Percentiles rank a stretch among this genome's conserved stretches.
Conservation (phyloP, 768 basidiomycete species). For the Sarcomyxa edulis region DNA sequence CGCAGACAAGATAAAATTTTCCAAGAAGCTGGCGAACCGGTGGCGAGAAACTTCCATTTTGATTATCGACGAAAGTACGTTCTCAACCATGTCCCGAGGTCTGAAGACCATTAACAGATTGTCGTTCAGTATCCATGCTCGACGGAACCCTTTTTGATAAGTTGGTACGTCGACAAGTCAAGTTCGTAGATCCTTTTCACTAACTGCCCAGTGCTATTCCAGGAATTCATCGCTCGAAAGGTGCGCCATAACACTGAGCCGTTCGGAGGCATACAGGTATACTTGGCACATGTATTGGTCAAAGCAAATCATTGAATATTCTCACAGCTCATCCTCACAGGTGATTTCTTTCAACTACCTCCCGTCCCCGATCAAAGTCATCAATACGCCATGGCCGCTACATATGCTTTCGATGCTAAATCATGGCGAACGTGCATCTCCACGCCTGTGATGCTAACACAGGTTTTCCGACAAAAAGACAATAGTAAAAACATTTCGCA, state of each 20-base stretch:
- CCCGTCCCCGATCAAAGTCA: constrained; percentile 50
- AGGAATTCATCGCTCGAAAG: constrained; percentile 33
- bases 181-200: constrained; percentile 20
- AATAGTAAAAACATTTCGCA: constrained; percentile 38
- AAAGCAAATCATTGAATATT: constrained; percentile 1
- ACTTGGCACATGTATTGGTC: no score
- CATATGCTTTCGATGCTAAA: constrained; percentile 62
- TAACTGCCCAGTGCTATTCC: constrained; percentile 21
- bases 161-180: constrained; percentile 44
- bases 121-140: constrained; percentile 62
- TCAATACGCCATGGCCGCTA: constrained; percentile 35
- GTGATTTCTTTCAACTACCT: constrained; percentile 80
- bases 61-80: constrained; percentile 73
- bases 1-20: constrained; percentile 24
- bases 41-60: constrained; percentile 53
- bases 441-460: constrained; percentile 39
- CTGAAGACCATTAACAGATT: not conserved
- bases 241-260: constrained; percentile 39
- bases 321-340: constrained; percentile 59
- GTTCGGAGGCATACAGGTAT: constrained; percentile 67
- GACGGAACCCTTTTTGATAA: constrained; percentile 69
- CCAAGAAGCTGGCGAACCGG: constrained; percentile 19
- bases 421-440: constrained; percentile 54
- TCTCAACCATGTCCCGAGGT: constrained; percentile 8
- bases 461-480: constrained; percentile 74